These are phyloP conservation scores for Populus ilicifolia DNA, from an alignment of 345 rosid species.

Conservation along the genomic window DNA sequence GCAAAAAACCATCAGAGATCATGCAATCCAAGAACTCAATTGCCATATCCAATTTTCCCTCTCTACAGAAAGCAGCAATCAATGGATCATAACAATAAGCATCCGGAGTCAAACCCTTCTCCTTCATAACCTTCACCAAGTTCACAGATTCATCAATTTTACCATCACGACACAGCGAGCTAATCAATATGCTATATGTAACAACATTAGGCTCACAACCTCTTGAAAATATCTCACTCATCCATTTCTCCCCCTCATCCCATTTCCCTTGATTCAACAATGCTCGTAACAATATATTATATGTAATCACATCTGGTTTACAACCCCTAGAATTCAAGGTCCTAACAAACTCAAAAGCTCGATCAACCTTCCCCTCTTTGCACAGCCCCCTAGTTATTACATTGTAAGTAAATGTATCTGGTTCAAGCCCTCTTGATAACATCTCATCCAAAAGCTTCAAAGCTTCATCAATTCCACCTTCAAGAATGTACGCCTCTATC, in stretches of 20 bases:
- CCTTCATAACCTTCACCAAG: constrained; percentile 53
- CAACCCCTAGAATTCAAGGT: constrained; percentile 49
- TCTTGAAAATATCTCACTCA: constrained; percentile 53
- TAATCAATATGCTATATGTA: constrained; percentile 69
- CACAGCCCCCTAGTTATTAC: constrained; percentile 74
- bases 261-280: constrained; percentile 64
- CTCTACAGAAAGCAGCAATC: constrained; percentile 72
- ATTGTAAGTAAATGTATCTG: constrained; percentile 67
- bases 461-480: constrained; percentile 56
- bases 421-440: constrained; percentile 57
- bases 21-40: constrained; percentile 62
- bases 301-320: constrained; percentile 64
- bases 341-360: constrained; percentile 52
- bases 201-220: constrained; percentile 62
- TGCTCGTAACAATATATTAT: constrained; percentile 59
- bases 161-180: constrained; percentile 62
- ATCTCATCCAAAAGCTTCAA: constrained; percentile 81
- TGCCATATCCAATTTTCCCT: constrained; percentile 68
- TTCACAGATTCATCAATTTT: constrained; percentile 55
- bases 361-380: constrained; percentile 55
- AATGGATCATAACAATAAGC: constrained; percentile 76
- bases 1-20: constrained; percentile 78
- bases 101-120: constrained; percentile 61
- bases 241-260: constrained; percentile 59
- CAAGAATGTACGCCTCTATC: constrained; percentile 64